Percentiles rank a stretch among this genome's conserved stretches.
Conservation (phyloP, 108 stramenopile genomes). For the Schizochytrium sp. region DNA sequence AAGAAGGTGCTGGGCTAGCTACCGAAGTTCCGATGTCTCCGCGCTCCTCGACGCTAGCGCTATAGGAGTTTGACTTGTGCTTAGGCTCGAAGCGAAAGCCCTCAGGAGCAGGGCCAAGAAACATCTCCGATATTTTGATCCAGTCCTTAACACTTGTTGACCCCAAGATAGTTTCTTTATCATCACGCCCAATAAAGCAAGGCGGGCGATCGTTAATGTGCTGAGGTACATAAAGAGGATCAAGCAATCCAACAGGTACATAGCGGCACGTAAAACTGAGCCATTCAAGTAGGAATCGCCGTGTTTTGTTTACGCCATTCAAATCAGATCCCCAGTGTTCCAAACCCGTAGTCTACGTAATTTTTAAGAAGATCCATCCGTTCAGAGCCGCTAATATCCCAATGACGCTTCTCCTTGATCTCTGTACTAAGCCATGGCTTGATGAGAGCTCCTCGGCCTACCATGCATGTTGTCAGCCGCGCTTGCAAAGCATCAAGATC, state of each 20-base stretch:
- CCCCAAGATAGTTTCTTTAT: slow-evolving; percentile 83
- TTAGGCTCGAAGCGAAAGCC: slow-evolving; percentile 92
- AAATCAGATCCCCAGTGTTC: slow-evolving; percentile 98
- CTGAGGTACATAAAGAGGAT: slow-evolving; percentile 82
- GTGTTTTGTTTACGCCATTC: slow-evolving; percentile 91
- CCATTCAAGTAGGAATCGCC: slow-evolving; percentile 97
- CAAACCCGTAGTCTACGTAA: slow-evolving; percentile 91
- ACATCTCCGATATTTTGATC: slow-evolving; percentile 94
- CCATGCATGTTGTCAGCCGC: slow-evolving; percentile 89
- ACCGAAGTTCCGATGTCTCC: neutral
- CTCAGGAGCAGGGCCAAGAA: slow-evolving; percentile 92
- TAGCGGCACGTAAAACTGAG: slow-evolving; percentile 92
- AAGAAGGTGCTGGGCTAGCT: neutral
- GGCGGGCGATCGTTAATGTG: slow-evolving; percentile 95
- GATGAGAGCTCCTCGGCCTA: slow-evolving; percentile 94
- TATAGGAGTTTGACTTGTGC: slow-evolving; percentile 87
- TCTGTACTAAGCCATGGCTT: slow-evolving; percentile 98
- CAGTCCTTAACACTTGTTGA: slow-evolving; percentile 85
- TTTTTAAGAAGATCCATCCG: slow-evolving; percentile 92
- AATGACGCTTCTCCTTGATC: slow-evolving; percentile 91
- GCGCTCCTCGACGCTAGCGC: neutral
- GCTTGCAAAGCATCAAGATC: slow-evolving; percentile 61
- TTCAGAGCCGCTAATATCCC: slow-evolving; percentile 94
- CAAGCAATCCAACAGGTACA: slow-evolving; percentile 92
- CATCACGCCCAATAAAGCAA: slow-evolving; percentile 80